Conservation (phyloP, 1,284 basidiomycete species). For the Meira miltonrushii region DNA sequence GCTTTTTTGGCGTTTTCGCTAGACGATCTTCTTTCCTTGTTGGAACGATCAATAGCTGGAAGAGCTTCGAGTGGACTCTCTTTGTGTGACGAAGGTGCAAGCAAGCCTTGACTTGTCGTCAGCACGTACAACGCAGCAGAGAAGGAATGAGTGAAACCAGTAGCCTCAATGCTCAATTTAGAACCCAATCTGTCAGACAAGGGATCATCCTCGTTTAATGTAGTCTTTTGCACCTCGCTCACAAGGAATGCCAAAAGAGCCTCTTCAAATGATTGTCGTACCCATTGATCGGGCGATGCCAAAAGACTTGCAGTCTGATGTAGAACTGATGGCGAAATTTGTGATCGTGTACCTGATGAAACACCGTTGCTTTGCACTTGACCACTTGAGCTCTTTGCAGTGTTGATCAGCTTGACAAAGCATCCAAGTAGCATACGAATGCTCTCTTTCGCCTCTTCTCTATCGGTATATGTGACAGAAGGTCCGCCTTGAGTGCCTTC, state of each 20-base stretch:
- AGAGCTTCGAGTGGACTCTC: conserved; percentile 53
- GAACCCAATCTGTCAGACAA: conserved; percentile 20
- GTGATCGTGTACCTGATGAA: conserved; percentile 33
- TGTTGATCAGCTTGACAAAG: conserved; percentile 59
- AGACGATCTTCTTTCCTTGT: conserved; percentile 45
- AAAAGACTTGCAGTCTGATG: conserved; percentile 31
- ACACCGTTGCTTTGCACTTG: conserved; percentile 32
- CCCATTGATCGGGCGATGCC: conserved; percentile 29
- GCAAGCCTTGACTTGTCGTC: conserved; percentile 37
- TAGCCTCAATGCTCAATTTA: conserved; percentile 19
- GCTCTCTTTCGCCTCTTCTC: conserved; percentile 56
- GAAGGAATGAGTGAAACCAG: conserved; percentile 35
- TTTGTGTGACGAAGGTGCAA: conserved; percentile 16
- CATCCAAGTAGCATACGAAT: conserved; percentile 70
- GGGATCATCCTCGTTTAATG: conserved; percentile 19
- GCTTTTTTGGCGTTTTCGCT: conserved; percentile 30
- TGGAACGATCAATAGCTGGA: conserved; percentile 57
- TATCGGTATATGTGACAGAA: conserved; percentile 46
- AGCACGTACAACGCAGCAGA: conserved; percentile 38
- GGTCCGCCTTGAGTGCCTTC: conserved; percentile 52
- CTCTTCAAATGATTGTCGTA: conserved; percentile 39
- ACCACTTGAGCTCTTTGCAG: conserved; percentile 60
- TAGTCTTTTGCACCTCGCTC: conserved; percentile 23
- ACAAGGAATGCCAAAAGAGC: conserved; percentile 35
- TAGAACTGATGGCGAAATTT: conserved; percentile 26